Conservation (phyloP, 2,329 filamentous ascomycete genomes). For the Colletotrichum falcatum region DNA sequence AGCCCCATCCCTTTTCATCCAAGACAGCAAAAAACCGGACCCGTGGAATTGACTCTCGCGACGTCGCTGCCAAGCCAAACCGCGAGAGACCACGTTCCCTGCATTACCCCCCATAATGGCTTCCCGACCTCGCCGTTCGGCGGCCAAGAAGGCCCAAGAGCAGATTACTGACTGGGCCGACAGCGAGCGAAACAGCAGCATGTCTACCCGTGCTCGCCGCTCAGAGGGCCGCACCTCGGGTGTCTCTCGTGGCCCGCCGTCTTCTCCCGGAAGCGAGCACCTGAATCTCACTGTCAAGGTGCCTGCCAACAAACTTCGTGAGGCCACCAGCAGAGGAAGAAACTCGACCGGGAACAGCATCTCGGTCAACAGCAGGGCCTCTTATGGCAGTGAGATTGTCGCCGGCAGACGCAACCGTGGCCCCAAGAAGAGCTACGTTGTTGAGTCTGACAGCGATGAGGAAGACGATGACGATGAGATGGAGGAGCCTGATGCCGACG, state of each 20-base stretch:
- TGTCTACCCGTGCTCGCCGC: conserved; percentile 64
- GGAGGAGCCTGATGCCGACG: conserved; percentile 45
- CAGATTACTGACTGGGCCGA: conserved; percentile 61
- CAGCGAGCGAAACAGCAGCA: conserved; percentile 59
- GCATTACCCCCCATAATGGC: conserved; percentile 53
- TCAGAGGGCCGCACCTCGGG: conserved; percentile 59
- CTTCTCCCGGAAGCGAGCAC: conserved; percentile 60
- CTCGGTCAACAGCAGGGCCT: conserved; percentile 48
- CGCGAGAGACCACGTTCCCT: conserved; percentile 21
- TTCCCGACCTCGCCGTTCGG: conserved; percentile 60
- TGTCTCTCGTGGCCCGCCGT: conserved; percentile 58
- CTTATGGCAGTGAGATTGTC: conserved; percentile 60
- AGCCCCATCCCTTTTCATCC: conserved; percentile 20
- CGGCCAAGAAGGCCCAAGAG: conserved; percentile 57
- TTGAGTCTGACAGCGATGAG: conserved; percentile 65
- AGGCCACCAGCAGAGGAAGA: conserved; percentile 58
- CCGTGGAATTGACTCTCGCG: conserved; percentile 15
- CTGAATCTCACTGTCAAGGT: conserved; percentile 65
- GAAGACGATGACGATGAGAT: conserved; percentile 55
- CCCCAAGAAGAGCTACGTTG: conserved; percentile 70
- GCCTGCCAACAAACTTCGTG: conserved; percentile 63
- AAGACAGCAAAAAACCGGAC: conserved; percentile 19
- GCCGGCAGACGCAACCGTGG: conserved; percentile 65
- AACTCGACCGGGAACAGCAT: conserved; percentile 47
- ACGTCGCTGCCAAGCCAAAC: conserved; percentile 16